These are phyloP conservation scores for Tuber indicum DNA, from an alignment of 495 filamentous ascomycete species.

Conservation along the genomic window DNA sequence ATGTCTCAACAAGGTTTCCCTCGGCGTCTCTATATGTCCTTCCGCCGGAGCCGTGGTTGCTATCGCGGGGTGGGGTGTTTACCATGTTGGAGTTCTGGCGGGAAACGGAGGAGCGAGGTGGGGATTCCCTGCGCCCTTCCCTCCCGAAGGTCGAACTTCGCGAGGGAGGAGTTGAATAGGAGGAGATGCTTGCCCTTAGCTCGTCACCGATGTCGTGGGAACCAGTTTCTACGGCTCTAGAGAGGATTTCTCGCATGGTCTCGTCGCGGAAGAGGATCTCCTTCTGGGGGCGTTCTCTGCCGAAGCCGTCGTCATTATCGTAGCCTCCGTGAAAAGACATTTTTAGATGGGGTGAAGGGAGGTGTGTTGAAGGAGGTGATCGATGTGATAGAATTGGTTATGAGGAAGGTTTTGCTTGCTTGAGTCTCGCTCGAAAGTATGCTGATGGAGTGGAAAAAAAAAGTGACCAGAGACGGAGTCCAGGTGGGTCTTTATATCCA, in stretches of 20 bases:
- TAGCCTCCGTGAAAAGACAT: slow-evolving; percentile 3
- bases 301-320: background rate
- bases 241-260: background rate
- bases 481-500: background rate
- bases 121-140: background rate
- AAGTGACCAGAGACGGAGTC: background rate
- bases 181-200: background rate
- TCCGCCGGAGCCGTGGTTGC: background rate
- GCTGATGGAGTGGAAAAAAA: background rate
- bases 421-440: slow-evolving; percentile 1
- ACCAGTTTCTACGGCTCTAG: background rate
- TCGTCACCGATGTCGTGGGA: background rate
- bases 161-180: background rate
- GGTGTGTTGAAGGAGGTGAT: background rate
- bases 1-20: background rate
- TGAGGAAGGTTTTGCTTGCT: slow-evolving; percentile 1
- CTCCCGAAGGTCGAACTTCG: background rate
- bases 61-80: background rate
- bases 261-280: background rate
- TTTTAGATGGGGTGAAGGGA: slow-evolving; percentile 2
- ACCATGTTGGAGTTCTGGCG: background rate
- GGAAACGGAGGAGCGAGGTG: background rate
- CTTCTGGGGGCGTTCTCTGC: background rate
- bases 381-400: background rate
- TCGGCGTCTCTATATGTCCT: background rate